Percentiles rank a stretch among this genome's conserved stretches.
Conservation (phyloP, 768 basidiomycete species). For the Boletus rex-veris region DNA sequence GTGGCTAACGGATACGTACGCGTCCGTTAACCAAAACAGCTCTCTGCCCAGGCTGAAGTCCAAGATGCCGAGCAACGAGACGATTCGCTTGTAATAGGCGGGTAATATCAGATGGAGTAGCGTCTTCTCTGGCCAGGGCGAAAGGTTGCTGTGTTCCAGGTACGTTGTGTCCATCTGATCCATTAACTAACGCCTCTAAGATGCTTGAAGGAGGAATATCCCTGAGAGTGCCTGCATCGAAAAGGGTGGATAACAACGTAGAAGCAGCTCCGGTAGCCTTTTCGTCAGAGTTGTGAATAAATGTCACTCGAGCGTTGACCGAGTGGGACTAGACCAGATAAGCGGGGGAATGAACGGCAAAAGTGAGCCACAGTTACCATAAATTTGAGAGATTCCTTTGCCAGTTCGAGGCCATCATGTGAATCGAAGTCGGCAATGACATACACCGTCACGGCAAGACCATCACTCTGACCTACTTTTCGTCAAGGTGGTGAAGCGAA, state of each 20-base stretch:
- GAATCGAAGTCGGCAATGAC: constrained; percentile 79
- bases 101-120: constrained; percentile 28
- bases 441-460: constrained; percentile 47
- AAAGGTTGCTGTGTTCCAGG: constrained; percentile 36
- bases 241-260: constrained; percentile 48
- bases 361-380: constrained; percentile 43
- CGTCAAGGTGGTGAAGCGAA: constrained; percentile 4
- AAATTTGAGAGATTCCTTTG: constrained; percentile 63
- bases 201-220: constrained; percentile 17
- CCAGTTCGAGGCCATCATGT: constrained; percentile 50
- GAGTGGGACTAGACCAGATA: constrained; percentile 37
- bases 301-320: constrained; percentile 58
- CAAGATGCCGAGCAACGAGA: constrained; percentile 51
- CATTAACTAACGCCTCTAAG: constrained; percentile 10
- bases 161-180: constrained; percentile 6
- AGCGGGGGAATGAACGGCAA: neutral
- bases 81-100: constrained; percentile 45
- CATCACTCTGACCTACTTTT: constrained; percentile 11
- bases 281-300: constrained; percentile 67
- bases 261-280: constrained; percentile 31
- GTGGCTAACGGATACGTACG: constrained; percentile 40
- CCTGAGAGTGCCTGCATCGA: constrained; percentile 39
- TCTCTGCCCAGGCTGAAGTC: constrained; percentile 55
- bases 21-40: constrained; percentile 81
- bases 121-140: constrained; percentile 17